Conservation (phyloP, 2,329 filamentous ascomycete species). For the Aspergillus oerlinghausenensis region DNA sequence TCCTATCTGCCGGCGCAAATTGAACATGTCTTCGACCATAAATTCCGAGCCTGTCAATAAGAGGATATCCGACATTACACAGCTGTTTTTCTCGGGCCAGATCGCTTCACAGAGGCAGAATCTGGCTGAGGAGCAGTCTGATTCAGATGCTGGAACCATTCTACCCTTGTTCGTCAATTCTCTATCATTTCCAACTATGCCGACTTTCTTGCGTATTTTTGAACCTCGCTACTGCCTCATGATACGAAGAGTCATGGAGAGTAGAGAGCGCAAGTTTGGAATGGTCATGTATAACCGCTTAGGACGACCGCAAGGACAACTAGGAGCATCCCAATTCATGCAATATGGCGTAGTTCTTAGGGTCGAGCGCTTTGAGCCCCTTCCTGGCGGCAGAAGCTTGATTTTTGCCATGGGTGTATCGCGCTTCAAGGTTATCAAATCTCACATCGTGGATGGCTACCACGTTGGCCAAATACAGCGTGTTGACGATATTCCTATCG, state of each 20-base stretch:
- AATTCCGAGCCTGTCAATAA: conserved; percentile 56
- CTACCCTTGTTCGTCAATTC: conserved; percentile 78
- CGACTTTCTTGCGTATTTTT: conserved; percentile 84
- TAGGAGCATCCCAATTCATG: conserved; percentile 57
- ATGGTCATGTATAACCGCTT: conserved; percentile 70
- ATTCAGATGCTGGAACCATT: conserved; percentile 52
- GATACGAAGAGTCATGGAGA: conserved; percentile 71
- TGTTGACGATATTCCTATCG: conserved; percentile 74
- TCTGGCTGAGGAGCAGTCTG: conserved; percentile 54
- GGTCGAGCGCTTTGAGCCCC: conserved; percentile 67
- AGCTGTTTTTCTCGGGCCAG: conserved; percentile 64
- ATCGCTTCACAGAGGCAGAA: conserved; percentile 55
- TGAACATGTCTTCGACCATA: conserved; percentile 52
- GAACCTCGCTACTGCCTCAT: conserved; percentile 89
- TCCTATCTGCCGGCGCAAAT: conserved; percentile 68
- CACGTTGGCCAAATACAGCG: conserved; percentile 69
- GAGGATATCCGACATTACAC: conserved; percentile 59
- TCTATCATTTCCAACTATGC: conserved; percentile 74
- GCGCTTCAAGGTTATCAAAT: conserved; percentile 65
- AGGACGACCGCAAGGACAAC: conserved; percentile 49
- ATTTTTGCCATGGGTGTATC: conserved; percentile 73
- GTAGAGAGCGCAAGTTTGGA: conserved; percentile 68
- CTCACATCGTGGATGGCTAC: conserved; percentile 69
- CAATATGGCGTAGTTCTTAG: conserved; percentile 74
- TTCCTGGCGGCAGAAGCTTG: conserved; percentile 75